Conservation (phyloP, 169 alveolate genomes). For the Eimeria zaria region DNA sequence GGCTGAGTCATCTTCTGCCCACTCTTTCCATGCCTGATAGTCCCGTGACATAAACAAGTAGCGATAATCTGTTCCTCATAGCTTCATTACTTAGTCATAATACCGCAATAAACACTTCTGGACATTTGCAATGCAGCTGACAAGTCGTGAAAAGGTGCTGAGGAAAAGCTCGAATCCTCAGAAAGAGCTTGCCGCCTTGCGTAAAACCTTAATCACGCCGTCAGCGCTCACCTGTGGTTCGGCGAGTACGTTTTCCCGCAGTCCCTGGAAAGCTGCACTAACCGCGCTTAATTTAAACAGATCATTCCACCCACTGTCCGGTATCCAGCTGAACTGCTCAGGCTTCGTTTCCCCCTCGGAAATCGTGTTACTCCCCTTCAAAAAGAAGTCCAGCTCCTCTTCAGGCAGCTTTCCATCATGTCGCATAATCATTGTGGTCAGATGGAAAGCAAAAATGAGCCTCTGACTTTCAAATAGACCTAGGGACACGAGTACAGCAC, state of each 20-base stretch:
- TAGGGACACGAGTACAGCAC: neutral
- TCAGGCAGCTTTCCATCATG: constrained; percentile 93
- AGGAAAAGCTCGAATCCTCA: neutral
- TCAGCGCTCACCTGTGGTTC: constrained; percentile 49
- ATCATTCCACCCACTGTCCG: constrained; percentile 97
- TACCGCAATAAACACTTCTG: neutral
- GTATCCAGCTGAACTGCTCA: constrained; percentile 95
- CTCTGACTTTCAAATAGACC: constrained; percentile 95
- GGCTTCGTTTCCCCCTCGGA: constrained; percentile 89
- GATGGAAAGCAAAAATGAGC: constrained; percentile 96
- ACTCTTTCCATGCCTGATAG: constrained; percentile 92
- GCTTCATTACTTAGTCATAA: neutral
- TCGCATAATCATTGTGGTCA: constrained; percentile 97
- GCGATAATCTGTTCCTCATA: no score
- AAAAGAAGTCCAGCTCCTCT: constrained; percentile 96
- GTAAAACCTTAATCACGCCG: neutral
- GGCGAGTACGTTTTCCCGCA: constrained; percentile 79
- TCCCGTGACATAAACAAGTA: neutral
- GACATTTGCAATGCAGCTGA: neutral
- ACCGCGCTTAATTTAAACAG: constrained; percentile 92
- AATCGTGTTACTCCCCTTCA: constrained; percentile 96
- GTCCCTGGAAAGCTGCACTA: constrained; percentile 89
- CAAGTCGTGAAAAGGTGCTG: neutral
- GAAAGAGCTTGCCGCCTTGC: neutral
- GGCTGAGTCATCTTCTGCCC: constrained; percentile 96